A percentile compares a stretch with the other conserved stretches of the same genome.
phyloP scores from a whole-genome alignment of 2,329 filamentous ascomycete species.

The Pseudogymnoascus sp. region DNA sequence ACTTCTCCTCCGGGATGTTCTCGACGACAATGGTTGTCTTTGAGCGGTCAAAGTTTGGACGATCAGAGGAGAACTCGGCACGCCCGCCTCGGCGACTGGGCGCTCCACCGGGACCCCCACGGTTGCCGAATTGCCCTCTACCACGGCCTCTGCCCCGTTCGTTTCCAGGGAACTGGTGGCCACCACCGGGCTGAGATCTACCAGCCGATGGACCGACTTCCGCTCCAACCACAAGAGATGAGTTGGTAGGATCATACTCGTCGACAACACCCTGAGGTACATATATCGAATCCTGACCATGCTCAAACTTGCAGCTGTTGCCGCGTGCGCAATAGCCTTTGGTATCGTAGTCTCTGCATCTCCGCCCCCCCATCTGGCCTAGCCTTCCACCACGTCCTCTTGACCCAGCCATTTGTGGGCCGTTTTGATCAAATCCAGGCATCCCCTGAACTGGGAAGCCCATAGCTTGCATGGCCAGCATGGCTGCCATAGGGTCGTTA shows the following conservation, averaged over 20 bases:
- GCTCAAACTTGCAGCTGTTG: constrained; percentile 61
- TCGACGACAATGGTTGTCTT: constrained; percentile 69
- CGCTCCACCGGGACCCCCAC: constrained; percentile 17
- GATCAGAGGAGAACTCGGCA: constrained; percentile 57
- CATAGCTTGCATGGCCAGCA: constrained; percentile 56
- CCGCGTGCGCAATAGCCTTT: constrained; percentile 67
- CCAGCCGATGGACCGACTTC: constrained; percentile 16
- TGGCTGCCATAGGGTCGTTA: constrained; percentile 53
- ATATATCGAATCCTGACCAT: constrained; percentile 49
- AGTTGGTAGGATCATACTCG: constrained; percentile 55
- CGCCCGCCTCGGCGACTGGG: constrained; percentile 23
- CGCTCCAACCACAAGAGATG: constrained; percentile 33
- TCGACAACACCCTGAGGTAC: constrained; percentile 29
- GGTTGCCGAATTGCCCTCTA: constrained; percentile 27
- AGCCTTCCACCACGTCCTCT: constrained; percentile 15
- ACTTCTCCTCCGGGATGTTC: constrained; percentile 69
- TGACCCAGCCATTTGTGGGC: constrained; percentile 16
- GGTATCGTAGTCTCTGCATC: constrained; percentile 64
- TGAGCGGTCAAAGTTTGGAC: constrained; percentile 53
- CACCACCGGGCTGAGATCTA: constrained; percentile 16
- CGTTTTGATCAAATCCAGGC: constrained; percentile 30
- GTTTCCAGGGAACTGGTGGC: constrained; percentile 15
- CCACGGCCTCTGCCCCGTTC: constrained; percentile 29
- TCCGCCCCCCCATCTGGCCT: constrained; percentile 15
- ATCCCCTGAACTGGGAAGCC: constrained; percentile 41